A percentile compares a stretch with the other conserved stretches of the same genome.
Conservation (phyloP, 257 asterid genomes). For the Haberlea rhodopensis region DNA sequence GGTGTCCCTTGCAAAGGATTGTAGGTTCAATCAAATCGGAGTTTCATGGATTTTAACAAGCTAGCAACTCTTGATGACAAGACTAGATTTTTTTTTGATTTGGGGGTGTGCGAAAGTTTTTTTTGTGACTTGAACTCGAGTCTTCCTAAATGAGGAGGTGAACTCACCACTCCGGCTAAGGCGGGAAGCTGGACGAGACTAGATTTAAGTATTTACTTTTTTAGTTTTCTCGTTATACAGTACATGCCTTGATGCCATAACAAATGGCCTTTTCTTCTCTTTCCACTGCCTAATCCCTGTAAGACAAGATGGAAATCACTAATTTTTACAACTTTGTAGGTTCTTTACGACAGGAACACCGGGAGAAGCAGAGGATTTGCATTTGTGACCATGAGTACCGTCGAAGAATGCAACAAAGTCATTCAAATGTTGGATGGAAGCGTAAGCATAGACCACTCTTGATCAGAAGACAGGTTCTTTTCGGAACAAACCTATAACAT, state of each 20-base stretch:
- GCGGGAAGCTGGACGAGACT: too few relatives aligned
- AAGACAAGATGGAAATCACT: background rate
- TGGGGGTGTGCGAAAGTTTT: too few relatives aligned
- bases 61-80: too few relatives aligned
- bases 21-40: background rate
- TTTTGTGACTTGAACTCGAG: too few relatives aligned
- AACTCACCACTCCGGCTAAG: too few relatives aligned
- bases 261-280: background rate
- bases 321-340: constrained; percentile 41
- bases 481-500: background rate
- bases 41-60: too few relatives aligned
- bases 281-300: too few relatives aligned
- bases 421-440: constrained; percentile 77
- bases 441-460: constrained; percentile 39
- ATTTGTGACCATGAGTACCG: constrained; percentile 87
- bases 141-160: too few relatives aligned
- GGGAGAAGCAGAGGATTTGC: constrained; percentile 97
- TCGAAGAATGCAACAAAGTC: constrained; percentile 72
- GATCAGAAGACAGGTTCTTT: background rate
- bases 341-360: constrained; percentile 71
- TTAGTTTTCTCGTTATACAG: too few relatives aligned
- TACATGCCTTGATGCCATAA: background rate
- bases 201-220: too few relatives aligned
- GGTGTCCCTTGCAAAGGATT: background rate
- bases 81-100: too few relatives aligned